phyloP scores from a whole-genome alignment of 345 rosid species.

The Eucalyptus sp. region DNA sequence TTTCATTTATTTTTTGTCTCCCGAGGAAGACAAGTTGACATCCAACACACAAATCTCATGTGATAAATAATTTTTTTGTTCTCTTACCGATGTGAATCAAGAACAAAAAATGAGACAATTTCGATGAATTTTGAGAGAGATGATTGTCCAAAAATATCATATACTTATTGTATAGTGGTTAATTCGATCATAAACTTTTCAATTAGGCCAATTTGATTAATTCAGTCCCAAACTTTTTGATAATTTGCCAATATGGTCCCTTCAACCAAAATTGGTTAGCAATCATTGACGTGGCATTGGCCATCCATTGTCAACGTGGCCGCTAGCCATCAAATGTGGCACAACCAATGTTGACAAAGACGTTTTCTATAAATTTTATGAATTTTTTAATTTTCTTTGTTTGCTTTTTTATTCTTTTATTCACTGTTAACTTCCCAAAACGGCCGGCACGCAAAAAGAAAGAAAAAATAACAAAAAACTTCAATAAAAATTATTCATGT shows the following conservation, averaged over 20 bases:
- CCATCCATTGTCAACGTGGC: not conserved
- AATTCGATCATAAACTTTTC: not conserved
- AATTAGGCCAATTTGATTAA: no score
- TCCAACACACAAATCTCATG: not conserved
- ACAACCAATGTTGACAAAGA: fast-evolving
- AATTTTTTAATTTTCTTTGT: no score
- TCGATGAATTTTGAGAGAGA: not conserved
- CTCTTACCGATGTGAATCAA: not conserved
- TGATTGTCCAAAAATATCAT: not conserved
- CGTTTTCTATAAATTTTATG: no score
- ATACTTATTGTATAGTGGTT: not conserved
- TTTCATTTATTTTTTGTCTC: not conserved
- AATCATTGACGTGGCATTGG: fast-evolving
- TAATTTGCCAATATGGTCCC: not conserved
- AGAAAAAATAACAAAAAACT: not conserved
- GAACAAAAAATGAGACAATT: not conserved
- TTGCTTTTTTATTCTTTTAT: no score
- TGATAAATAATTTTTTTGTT: not conserved
- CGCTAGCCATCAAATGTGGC: not conserved
- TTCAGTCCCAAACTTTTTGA: not conserved
- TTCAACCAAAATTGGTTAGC: not conserved
- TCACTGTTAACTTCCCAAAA: not conserved
- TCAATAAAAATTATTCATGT: no score
- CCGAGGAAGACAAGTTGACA: not conserved
- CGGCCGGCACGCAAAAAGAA: not conserved